Evolutionary conservation across 2,329 filamentous ascomycete species (phyloP).

Genomic region (Sclerotinia sclerotiorum): DNA sequence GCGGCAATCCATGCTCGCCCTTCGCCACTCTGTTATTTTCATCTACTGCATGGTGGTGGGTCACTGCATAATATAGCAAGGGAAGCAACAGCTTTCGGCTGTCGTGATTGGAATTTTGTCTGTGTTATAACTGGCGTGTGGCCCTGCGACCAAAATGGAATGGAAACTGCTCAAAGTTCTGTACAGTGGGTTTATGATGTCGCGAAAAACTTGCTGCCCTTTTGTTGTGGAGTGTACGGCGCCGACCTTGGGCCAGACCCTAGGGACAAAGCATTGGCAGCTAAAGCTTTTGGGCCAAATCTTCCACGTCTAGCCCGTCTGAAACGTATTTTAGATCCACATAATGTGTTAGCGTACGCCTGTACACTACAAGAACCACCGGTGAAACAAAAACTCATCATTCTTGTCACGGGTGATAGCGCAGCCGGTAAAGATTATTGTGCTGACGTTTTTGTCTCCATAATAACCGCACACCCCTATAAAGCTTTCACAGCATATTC

Average conservation of each 20-base stretch:
- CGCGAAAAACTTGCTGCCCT: slow-evolving; percentile 48
- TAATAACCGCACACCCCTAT: slow-evolving; percentile 39
- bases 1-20: slow-evolving; percentile 45
- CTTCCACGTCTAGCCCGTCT: slow-evolving; percentile 49
- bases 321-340: slow-evolving; percentile 52
- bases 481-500: slow-evolving; percentile 43
- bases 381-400: slow-evolving; percentile 47
- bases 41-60: slow-evolving; percentile 60
- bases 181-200: slow-evolving; percentile 59
- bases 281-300: slow-evolving; percentile 59
- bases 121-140: slow-evolving; percentile 64
- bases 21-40: slow-evolving; percentile 55
- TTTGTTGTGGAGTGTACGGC: slow-evolving; percentile 54
- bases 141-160: slow-evolving; percentile 53
- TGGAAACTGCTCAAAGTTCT: slow-evolving; percentile 42
- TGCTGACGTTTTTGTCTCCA: slow-evolving; percentile 51
- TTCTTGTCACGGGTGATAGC: slow-evolving; percentile 52
- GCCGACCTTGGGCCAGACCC: slow-evolving; percentile 64
- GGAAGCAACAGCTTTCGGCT: slow-evolving; percentile 58
- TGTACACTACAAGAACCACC: slow-evolving; percentile 51
- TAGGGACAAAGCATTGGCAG: slow-evolving; percentile 52
- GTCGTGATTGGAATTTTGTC: slow-evolving; percentile 63
- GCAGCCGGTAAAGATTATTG: slow-evolving; percentile 62
- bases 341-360: slow-evolving; percentile 52
- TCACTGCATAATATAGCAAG: slow-evolving; percentile 47